Evolutionary conservation across 176 grass and related monocot species (phyloP).

Genomic region (Thinopyrum elongatum): DNA sequence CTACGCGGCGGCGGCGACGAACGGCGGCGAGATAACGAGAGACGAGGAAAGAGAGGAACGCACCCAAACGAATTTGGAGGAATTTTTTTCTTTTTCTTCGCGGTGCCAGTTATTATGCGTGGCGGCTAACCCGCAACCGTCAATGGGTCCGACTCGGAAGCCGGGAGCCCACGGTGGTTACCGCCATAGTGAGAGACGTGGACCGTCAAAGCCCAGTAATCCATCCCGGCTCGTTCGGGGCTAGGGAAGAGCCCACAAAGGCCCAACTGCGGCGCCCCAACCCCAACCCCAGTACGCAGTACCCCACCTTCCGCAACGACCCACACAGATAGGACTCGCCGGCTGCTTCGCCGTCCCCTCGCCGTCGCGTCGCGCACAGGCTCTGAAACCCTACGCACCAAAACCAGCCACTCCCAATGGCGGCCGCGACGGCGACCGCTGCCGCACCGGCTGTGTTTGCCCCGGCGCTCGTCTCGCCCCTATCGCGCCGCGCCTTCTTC

Average conservation of each 20-base stretch:
- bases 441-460: neutral
- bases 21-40: neutral
- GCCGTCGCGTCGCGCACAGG: slow-evolving; percentile 33
- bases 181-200: neutral
- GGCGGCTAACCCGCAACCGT: neutral
- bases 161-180: neutral
- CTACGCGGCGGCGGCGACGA: neutral
- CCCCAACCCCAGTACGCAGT: too few species aligned
- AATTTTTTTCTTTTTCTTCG: neutral
- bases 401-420: slow-evolving; percentile 20
- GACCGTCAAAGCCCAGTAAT: neutral
- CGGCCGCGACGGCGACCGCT: slow-evolving; percentile 18
- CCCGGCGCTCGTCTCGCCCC: slow-evolving; percentile 10
- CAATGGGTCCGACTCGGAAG: neutral
- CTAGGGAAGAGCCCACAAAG: neutral
- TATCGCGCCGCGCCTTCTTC: slow-evolving; percentile 21
- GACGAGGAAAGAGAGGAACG: neutral
- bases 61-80: neutral
- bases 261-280: neutral
- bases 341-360: slow-evolving; percentile 30
- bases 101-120: neutral
- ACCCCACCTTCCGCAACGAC: slow-evolving; percentile 26
- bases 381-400: slow-evolving; percentile 34
- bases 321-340: slow-evolving; percentile 42
- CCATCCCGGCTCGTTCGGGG: neutral